Conservation (phyloP, 2,329 filamentous ascomycete genomes). For the Remersonia thermophila region DNA sequence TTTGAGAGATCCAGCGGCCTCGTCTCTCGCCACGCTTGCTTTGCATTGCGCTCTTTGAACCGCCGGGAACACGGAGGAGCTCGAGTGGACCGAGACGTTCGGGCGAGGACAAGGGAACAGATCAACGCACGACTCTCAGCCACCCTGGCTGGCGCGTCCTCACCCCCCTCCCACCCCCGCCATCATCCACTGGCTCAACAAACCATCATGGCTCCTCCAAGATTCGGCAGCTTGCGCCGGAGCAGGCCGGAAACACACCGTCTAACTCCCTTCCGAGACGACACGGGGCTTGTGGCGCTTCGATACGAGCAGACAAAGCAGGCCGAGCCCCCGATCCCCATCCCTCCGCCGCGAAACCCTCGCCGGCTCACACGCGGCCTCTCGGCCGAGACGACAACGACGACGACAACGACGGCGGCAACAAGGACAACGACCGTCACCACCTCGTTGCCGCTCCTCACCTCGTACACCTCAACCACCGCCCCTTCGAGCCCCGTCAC, state of each 20-base stretch:
- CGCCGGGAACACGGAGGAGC: too few species aligned
- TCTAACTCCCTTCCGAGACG: constrained; percentile 31
- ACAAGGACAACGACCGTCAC: constrained; percentile 13
- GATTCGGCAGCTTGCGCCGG: constrained; percentile 31
- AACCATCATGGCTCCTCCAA: constrained; percentile 28
- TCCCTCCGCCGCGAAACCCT: constrained; percentile 32
- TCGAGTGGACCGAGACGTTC: too few species aligned
- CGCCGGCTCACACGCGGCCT: constrained; percentile 20
- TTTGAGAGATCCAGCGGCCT: too few species aligned
- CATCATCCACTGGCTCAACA: not conserved
- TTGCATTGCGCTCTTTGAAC: too few species aligned
- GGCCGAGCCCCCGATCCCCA: constrained; percentile 44
- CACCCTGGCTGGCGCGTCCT: too few species aligned
- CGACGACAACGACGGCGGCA: constrained; percentile 6
- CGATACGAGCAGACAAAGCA: constrained; percentile 50
- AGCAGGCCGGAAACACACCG: constrained; percentile 26
- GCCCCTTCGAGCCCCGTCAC: constrained; percentile 3
- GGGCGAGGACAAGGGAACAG: too few species aligned
- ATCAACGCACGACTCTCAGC: too few species aligned
- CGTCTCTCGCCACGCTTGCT: too few species aligned
- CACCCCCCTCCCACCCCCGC: too few species aligned
- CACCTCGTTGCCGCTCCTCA: constrained; percentile 15
- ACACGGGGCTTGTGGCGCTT: constrained; percentile 39
- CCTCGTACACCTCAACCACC: constrained; percentile 1
- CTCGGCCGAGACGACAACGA: too few species aligned